phyloP scores from a whole-genome alignment of 164 flowering plant species.

The Vitis amurensis region DNA sequence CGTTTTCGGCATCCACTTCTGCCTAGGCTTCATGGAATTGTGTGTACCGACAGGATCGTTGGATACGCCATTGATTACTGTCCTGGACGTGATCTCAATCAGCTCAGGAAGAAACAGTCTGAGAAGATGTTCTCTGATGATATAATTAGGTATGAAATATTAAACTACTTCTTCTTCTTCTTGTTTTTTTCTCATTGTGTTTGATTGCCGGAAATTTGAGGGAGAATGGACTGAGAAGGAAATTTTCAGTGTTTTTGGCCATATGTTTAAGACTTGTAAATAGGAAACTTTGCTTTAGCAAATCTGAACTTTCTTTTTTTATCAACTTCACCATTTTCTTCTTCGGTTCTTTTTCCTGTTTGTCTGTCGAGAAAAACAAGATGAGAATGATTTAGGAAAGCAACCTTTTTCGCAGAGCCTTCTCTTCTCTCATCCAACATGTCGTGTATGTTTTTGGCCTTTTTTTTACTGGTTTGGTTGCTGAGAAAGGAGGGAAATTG shows the following conservation, averaged over 20 bases:
- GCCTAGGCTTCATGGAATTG: conserved; percentile 59
- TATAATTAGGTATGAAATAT: conserved; percentile 50
- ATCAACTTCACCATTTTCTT: no score
- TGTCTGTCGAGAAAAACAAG: no score
- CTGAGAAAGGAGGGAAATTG: background rate
- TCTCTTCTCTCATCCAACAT: no score
- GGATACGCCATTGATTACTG: conserved; percentile 82
- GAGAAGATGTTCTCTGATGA: conserved; percentile 85
- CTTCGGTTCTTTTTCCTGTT: background rate
- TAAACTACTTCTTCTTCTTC: background rate
- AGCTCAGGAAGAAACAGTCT: conserved; percentile 52
- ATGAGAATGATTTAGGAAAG: no score
- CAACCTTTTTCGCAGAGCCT: no score
- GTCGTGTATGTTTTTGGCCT: no score
- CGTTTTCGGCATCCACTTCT: conserved; percentile 62
- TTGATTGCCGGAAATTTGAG: background rate
- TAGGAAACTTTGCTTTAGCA: no score
- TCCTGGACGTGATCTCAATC: conserved; percentile 66
- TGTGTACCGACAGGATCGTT: conserved; percentile 50
- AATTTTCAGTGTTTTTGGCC: no score
- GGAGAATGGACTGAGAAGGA: no score
- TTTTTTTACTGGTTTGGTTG: background rate
- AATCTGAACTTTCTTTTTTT: no score
- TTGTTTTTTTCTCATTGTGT: background rate
- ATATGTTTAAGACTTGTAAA: no score